Evolutionary conservation across 2,329 filamentous ascomycete species (phyloP).

Genomic region (Fusarium sp.): DNA sequence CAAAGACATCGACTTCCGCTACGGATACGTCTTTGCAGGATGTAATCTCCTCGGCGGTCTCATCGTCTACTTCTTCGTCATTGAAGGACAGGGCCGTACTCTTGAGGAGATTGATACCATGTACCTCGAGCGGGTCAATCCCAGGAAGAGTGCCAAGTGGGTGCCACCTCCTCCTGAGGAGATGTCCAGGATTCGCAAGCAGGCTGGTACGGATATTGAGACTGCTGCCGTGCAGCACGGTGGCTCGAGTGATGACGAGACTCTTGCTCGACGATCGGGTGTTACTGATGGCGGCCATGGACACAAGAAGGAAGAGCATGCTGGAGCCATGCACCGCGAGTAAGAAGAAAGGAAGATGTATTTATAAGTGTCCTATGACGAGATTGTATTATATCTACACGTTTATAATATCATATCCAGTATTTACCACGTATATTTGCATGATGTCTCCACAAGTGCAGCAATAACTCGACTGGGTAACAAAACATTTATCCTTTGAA

Average conservation of each 20-base stretch:
- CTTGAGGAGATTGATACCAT: conserved; percentile 85
- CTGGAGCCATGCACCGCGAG: conserved; percentile 26
- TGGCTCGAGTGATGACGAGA: conserved; percentile 34
- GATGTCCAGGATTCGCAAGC: conserved; percentile 55
- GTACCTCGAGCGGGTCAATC: conserved; percentile 74
- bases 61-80: conserved; percentile 81
- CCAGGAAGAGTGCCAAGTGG: conserved; percentile 71
- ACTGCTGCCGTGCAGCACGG: background rate
- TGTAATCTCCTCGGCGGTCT: conserved; percentile 73
- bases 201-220: conserved; percentile 56
- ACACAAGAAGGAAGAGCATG: conserved; percentile 29
- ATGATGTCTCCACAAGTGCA: background rate
- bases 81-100: conserved; percentile 77
- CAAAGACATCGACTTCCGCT: conserved; percentile 74
- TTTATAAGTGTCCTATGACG: background rate
- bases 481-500: background rate
- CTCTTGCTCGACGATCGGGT: conserved; percentile 16
- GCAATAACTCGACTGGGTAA: accelerated
- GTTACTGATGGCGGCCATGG: conserved; percentile 9
- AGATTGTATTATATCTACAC: conserved; percentile 14
- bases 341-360: background rate
- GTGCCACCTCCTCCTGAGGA: conserved; percentile 56
- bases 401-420: background rate
- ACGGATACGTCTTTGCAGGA: conserved; percentile 80
- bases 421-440: background rate